phyloP scores from a whole-genome alignment of 148 eudicot species.

The Fallopia convolvulus region DNA sequence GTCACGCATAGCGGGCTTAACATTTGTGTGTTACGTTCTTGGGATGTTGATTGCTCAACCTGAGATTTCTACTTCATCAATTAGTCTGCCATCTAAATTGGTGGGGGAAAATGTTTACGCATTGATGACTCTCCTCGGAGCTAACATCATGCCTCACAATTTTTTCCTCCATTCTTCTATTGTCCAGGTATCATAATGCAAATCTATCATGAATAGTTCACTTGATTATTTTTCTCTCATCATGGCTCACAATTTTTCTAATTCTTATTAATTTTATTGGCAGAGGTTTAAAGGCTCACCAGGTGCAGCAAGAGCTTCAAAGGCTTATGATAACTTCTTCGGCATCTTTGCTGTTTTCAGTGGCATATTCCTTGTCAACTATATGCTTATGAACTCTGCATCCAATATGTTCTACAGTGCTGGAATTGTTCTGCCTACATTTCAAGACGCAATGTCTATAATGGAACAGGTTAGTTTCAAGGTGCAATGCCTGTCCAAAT shows the following conservation, averaged over 20 bases:
- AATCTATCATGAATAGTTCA: not conserved
- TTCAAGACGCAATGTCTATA: slow-evolving; percentile 71
- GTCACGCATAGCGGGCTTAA: slow-evolving; percentile 40
- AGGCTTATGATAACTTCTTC: slow-evolving; percentile 62
- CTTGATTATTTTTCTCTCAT: not conserved
- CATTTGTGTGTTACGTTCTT: slow-evolving; percentile 39
- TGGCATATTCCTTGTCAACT: slow-evolving; percentile 80
- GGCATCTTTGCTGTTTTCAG: slow-evolving; percentile 59
- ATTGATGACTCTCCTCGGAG: slow-evolving; percentile 93
- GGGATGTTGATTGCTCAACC: slow-evolving; percentile 67
- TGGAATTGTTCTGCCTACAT: slow-evolving; percentile 67
- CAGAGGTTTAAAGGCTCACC: slow-evolving; percentile 48
- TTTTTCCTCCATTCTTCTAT: slow-evolving; percentile 91
- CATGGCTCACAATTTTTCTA: not conserved
- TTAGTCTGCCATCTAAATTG: slow-evolving; percentile 48
- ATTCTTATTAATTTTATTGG: slow-evolving; percentile 7
- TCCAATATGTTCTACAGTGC: slow-evolving; percentile 63
- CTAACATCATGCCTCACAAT: slow-evolving; percentile 87
- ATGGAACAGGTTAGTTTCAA: slow-evolving; percentile 61
- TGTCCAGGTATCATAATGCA: slow-evolving; percentile 51
- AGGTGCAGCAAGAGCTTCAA: slow-evolving; percentile 34
- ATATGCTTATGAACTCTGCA: slow-evolving; percentile 60
- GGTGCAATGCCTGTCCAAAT: too few species aligned
- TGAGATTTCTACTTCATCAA: slow-evolving; percentile 46
- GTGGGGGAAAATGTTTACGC: slow-evolving; percentile 81